Evolutionary conservation across 495 filamentous ascomycete genomes (phyloP).

Genomic region (Choiromyces venosus): DNA sequence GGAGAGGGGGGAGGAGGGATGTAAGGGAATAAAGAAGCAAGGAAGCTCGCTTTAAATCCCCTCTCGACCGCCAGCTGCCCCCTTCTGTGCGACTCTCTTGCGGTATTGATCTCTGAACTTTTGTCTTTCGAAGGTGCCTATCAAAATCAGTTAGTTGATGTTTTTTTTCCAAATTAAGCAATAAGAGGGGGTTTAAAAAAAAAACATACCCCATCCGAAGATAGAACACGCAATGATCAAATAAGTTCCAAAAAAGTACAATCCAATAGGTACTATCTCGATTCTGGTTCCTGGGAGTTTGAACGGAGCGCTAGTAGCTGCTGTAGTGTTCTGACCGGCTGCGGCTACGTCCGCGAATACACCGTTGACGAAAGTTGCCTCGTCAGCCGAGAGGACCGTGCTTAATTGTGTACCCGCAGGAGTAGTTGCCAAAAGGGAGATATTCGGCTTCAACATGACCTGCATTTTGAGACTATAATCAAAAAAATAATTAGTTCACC

Average conservation of each 20-base stretch:
- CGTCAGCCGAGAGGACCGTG: conserved; percentile 59
- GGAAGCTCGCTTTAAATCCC: conserved; percentile 12
- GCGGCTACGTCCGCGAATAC: conserved; percentile 54
- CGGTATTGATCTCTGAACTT: conserved; percentile 60
- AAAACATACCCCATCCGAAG: conserved; percentile 57
- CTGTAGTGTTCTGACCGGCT: conserved; percentile 44
- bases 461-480: conserved; percentile 50
- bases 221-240: conserved; percentile 50
- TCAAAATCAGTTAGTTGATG: conserved; percentile 8
- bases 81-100: conserved; percentile 47
- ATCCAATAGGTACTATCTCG: conserved; percentile 61
- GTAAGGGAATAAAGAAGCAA: background rate
- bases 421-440: conserved; percentile 54
- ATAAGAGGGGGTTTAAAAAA: background rate
- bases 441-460: conserved; percentile 57
- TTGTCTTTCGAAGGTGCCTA: conserved; percentile 51
- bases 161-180: background rate
- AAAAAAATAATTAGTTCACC: conserved; percentile 33
- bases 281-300: conserved; percentile 62
- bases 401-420: conserved; percentile 47
- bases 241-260: conserved; percentile 62
- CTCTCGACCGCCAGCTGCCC: conserved; percentile 17
- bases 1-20: too few species aligned
- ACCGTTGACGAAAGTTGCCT: conserved; percentile 64
- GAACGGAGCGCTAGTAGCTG: conserved; percentile 46